Conservation (phyloP, 2,329 filamentous ascomycete species). For the Cladosporium sp. region DNA sequence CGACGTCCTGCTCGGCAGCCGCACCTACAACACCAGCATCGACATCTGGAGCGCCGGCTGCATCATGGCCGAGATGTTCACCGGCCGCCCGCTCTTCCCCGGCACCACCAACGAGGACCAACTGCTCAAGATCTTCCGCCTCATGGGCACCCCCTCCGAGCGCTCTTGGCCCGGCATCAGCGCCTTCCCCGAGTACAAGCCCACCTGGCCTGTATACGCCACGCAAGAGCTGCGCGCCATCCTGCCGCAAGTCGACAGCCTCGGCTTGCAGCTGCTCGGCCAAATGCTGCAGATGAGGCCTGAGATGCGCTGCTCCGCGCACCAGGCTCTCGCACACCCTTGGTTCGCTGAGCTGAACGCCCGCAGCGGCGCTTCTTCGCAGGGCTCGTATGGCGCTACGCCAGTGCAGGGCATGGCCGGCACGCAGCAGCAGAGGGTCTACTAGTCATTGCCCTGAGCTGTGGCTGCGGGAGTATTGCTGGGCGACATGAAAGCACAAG, state of each 20-base stretch:
- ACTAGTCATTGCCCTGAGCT: conserved; percentile 19
- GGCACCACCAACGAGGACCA: conserved; percentile 99
- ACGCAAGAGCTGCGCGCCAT: conserved; percentile 88
- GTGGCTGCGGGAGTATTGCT: too few relatives aligned
- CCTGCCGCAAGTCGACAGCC: conserved; percentile 82
- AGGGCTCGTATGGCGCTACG: conserved; percentile 25
- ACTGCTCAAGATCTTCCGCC: conserved; percentile 91
- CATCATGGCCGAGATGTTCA: conserved; percentile 99
- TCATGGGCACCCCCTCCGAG: conserved; percentile 97
- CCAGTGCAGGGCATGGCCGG: conserved; percentile 24
- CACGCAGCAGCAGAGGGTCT: conserved; percentile 27
- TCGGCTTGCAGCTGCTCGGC: conserved; percentile 82
- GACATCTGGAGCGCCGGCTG: conserved; percentile 99
- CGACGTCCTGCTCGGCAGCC: conserved; percentile 87
- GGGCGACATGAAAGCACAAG: too few relatives aligned
- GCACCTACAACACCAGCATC: conserved; percentile 99
- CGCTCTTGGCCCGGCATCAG: conserved; percentile 94
- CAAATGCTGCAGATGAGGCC: conserved; percentile 91
- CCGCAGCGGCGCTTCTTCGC: conserved; percentile 25
- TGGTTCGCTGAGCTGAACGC: conserved; percentile 79
- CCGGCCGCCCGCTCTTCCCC: conserved; percentile 89
- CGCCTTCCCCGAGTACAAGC: conserved; percentile 96
- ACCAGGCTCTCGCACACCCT: conserved; percentile 81
- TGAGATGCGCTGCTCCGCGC: conserved; percentile 85
- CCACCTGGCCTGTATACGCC: conserved; percentile 88